phyloP scores from a whole-genome alignment of 148 eudicot species.

The Fallopia convolvulus region DNA sequence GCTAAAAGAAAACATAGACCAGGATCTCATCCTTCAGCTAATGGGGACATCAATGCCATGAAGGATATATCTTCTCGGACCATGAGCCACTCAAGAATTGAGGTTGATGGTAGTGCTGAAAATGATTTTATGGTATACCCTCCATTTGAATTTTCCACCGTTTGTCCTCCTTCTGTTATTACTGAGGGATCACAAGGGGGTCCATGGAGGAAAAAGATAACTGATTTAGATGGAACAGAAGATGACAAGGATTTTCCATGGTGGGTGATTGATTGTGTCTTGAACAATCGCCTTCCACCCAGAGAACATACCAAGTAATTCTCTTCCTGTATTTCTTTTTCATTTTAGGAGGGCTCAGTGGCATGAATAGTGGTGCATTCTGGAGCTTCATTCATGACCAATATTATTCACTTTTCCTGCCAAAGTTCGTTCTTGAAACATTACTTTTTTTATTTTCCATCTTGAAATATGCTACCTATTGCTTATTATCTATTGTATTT shows the following conservation, averaged over 20 bases:
- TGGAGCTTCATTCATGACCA: neutral
- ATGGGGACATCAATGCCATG: constrained; percentile 67
- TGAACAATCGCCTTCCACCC: constrained; percentile 88
- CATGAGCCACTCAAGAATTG: constrained; percentile 49
- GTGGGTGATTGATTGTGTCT: constrained; percentile 94
- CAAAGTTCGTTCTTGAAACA: neutral
- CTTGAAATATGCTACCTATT: neutral
- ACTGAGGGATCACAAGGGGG: constrained; percentile 96
- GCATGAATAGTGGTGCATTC: neutral
- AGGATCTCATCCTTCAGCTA: constrained; percentile 59
- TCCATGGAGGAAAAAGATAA: constrained; percentile 90
- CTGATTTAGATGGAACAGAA: constrained; percentile 82
- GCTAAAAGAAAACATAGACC: constrained; percentile 61
- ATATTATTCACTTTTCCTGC: neutral
- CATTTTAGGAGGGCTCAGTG: neutral
- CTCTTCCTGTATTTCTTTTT: constrained; percentile 1
- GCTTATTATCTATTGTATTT: neutral
- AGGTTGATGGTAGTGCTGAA: constrained; percentile 65
- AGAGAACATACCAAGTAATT: constrained; percentile 94
- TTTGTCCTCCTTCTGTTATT: constrained; percentile 82
- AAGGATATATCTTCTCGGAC: constrained; percentile 64
- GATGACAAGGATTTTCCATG: constrained; percentile 90
- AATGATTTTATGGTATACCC: constrained; percentile 75
- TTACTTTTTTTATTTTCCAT: neutral
- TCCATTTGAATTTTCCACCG: constrained; percentile 84